Percentiles rank a stretch among this genome's conserved stretches.
Conservation (phyloP, 306 rosid genomes). For the Vigna radiata region DNA sequence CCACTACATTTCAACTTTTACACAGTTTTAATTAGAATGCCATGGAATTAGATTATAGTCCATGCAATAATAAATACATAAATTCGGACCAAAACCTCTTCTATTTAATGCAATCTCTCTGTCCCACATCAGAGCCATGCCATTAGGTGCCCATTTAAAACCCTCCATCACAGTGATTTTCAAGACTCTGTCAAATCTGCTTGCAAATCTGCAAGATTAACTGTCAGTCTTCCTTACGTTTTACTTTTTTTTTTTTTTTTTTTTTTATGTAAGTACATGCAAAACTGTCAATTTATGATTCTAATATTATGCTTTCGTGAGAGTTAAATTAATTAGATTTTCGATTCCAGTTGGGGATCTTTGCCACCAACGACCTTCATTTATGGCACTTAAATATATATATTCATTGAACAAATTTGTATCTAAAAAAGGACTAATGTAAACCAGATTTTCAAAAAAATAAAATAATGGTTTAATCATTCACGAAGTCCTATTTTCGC, state of each 20-base stretch:
- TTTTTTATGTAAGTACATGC: too few relatives aligned
- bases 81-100: slow-evolving; percentile 14
- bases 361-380: too few relatives aligned
- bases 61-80: not conserved
- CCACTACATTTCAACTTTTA: not conserved
- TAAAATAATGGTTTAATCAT: too few relatives aligned
- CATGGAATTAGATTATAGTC: slow-evolving; percentile 36
- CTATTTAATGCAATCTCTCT: slow-evolving; percentile 55
- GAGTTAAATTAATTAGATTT: too few relatives aligned
- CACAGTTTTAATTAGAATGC: slow-evolving; percentile 1
- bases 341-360: too few relatives aligned
- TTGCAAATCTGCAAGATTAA: not conserved
- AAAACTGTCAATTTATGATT: too few relatives aligned
- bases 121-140: slow-evolving; percentile 58
- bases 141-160: slow-evolving; percentile 38
- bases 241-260: not conserved
- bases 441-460: too few relatives aligned
- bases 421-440: too few relatives aligned
- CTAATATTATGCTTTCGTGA: too few relatives aligned
- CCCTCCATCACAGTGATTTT: slow-evolving; percentile 40
- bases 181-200: slow-evolving; percentile 35
- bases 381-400: too few relatives aligned
- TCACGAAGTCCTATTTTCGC: too few relatives aligned
- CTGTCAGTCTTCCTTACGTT: not conserved
- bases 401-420: too few relatives aligned